A percentile compares a stretch with the other conserved stretches of the same genome.
phyloP scores from a whole-genome alignment of 2,329 filamentous ascomycete species.

The Teratosphaeria pseudoeucalypti region DNA sequence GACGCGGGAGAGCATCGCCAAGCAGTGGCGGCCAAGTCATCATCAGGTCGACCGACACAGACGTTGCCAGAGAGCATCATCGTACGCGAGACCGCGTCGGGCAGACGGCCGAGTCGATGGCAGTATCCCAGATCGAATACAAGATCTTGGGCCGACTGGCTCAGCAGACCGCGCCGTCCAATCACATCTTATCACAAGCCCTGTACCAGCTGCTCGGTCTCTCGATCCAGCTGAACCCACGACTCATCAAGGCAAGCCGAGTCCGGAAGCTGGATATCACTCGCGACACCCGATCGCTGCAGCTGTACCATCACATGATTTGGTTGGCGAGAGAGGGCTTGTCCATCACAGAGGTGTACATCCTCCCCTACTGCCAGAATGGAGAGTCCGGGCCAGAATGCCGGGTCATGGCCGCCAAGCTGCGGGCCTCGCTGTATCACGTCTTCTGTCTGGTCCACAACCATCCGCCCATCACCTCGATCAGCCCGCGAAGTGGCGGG shows the following conservation, averaged over 20 bases:
- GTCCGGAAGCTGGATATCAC: constrained; percentile 70
- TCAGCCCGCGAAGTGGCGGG: constrained; percentile 27
- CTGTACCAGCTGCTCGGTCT: constrained; percentile 87
- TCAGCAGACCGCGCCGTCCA: constrained; percentile 64
- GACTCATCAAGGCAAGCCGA: constrained; percentile 73
- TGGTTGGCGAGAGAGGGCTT: constrained; percentile 92
- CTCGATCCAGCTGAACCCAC: constrained; percentile 75
- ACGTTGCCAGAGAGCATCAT: neutral
- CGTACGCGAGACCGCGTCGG: neutral
- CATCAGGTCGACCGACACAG: neutral
- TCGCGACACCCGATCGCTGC: constrained; percentile 66
- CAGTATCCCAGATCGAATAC: constrained; percentile 92
- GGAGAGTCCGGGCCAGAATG: constrained; percentile 63
- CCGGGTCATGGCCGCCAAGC: constrained; percentile 81
- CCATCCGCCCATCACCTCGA: constrained; percentile 60
- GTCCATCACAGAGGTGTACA: constrained; percentile 72
- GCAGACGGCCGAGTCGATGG: constrained; percentile 49
- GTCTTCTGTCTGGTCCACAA: constrained; percentile 96
- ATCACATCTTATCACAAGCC: constrained; percentile 67
- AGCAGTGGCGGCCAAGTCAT: neutral
- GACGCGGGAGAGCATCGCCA: neutral
- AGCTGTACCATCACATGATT: constrained; percentile 82
- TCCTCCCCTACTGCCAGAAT: constrained; percentile 66
- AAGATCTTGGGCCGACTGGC: constrained; percentile 91
- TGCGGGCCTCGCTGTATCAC: constrained; percentile 90